Conservation (phyloP, 352 stramenopile species). For the Pythium rishiriense region DNA sequence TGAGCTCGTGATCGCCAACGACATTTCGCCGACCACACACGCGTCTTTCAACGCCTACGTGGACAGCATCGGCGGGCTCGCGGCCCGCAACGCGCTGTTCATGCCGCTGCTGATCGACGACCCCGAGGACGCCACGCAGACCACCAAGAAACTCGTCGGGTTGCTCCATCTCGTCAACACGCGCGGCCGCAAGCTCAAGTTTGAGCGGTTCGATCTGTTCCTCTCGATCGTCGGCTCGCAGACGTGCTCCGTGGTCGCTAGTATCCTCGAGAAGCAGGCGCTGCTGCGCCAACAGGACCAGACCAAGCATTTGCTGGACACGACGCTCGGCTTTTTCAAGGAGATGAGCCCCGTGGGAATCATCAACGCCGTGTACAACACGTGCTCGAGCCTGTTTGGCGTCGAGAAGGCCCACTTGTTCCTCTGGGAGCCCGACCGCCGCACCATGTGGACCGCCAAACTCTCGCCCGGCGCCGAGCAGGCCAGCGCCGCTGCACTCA, state of each 20-base stretch:
- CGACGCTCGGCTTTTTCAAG: conserved; percentile 79
- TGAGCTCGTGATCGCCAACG: conserved; percentile 69
- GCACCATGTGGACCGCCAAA: conserved; percentile 74
- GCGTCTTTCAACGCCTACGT: conserved; percentile 63
- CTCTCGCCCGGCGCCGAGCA: conserved; percentile 36
- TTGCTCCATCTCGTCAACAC: conserved; percentile 74
- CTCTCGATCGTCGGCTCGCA: conserved; percentile 75
- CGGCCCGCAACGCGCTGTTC: conserved; percentile 60
- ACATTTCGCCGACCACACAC: conserved; percentile 32
- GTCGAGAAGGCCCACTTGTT: conserved; percentile 68
- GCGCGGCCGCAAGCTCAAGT: conserved; percentile 55
- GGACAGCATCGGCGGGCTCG: conserved; percentile 58
- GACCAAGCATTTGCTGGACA: conserved; percentile 60
- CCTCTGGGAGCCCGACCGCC: conserved; percentile 51
- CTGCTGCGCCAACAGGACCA: conserved; percentile 70
- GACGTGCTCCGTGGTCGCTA: conserved; percentile 62
- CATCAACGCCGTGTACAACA: conserved; percentile 83
- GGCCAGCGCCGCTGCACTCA: conserved; percentile 4
- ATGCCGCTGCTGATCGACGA: conserved; percentile 63
- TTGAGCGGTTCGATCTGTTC: conserved; percentile 73
- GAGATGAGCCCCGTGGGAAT: conserved; percentile 77
- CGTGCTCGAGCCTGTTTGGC: conserved; percentile 61
- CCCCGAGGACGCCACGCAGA: conserved; percentile 23
- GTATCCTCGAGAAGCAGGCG: conserved; percentile 68
- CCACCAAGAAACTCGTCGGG: conserved; percentile 49